Evolutionary conservation across 2,329 filamentous ascomycete species (phyloP).

Genomic region (Fusarium temperatum): DNA sequence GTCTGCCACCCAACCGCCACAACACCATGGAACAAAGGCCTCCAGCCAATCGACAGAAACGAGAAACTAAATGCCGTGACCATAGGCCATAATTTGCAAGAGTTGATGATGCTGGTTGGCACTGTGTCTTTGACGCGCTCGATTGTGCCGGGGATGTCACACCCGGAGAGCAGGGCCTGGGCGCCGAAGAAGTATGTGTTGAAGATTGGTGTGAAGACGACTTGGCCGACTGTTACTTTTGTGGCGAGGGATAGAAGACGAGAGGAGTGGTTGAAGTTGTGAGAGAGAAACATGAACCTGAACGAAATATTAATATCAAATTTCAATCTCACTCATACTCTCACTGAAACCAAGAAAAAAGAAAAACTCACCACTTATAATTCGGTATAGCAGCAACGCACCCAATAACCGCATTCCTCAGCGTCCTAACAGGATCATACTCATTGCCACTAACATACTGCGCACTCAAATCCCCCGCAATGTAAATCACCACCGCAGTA

Average conservation of each 20-base stretch:
- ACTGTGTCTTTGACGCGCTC: conserved; percentile 80
- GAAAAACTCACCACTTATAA: conserved; percentile 76
- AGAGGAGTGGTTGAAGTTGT: conserved; percentile 85
- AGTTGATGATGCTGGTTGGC: conserved; percentile 79
- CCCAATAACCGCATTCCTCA: conserved; percentile 78
- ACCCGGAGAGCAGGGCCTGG: conserved; percentile 79
- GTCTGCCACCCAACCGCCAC: conserved; percentile 93
- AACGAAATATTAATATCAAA: not conserved
- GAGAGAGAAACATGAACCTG: conserved; percentile 82
- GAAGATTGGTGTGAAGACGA: conserved; percentile 82
- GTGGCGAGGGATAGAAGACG: conserved; percentile 74
- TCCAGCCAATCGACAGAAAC: conserved; percentile 81
- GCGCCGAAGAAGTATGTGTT: conserved; percentile 85
- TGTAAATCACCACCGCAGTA: conserved; percentile 80
- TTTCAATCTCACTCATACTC: too few relatives aligned
- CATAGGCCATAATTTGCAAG: conserved; percentile 86
- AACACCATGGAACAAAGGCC: conserved; percentile 80
- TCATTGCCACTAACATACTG: conserved; percentile 71
- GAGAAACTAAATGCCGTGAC: conserved; percentile 88
- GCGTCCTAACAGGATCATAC: conserved; percentile 76
- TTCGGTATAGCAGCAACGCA: conserved; percentile 77
- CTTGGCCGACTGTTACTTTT: conserved; percentile 84
- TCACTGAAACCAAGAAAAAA: not conserved
- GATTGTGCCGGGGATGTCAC: conserved; percentile 68
- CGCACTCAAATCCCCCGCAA: conserved; percentile 79